phyloP scores from a whole-genome alignment of 805 yeast genomes.

The Kurtzmaniella cleridarum region DNA sequence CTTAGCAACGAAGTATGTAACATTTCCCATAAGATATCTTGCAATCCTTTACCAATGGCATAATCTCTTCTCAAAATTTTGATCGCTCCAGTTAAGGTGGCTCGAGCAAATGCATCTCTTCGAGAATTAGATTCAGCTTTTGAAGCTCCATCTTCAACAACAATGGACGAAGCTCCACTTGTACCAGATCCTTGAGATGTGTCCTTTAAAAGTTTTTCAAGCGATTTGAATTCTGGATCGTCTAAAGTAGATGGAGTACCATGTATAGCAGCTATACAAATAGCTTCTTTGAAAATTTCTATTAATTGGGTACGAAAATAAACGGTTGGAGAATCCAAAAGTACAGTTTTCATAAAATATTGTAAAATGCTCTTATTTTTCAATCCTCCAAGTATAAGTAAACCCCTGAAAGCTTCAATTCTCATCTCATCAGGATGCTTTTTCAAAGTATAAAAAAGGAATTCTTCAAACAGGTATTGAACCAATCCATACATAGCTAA shows the following conservation, averaged over 20 bases:
- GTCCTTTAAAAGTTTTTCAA: constrained; percentile 20
- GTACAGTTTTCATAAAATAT: constrained; percentile 54
- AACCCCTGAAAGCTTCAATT: constrained; percentile 61
- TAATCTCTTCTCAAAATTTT: constrained; percentile 59
- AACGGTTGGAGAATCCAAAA: constrained; percentile 48
- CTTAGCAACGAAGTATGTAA: constrained; percentile 58
- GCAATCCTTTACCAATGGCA: constrained; percentile 52
- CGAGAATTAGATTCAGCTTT: constrained; percentile 43
- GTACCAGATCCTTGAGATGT: constrained; percentile 5
- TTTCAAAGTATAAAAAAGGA: constrained; percentile 47
- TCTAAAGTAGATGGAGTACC: constrained; percentile 57
- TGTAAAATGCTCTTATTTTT: constrained; percentile 55
- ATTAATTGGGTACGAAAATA: constrained; percentile 48
- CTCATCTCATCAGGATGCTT: constrained; percentile 49
- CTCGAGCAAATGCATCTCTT: constrained; percentile 61
- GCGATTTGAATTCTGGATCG: constrained; percentile 55
- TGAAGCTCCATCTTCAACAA: constrained; percentile 44
- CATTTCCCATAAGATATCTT: constrained; percentile 60
- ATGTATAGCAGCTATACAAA: constrained; percentile 63
- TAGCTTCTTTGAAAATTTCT: constrained; percentile 40
- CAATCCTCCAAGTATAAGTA: constrained; percentile 72
- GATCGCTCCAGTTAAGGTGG: constrained; percentile 59
- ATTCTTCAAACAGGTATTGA: constrained; percentile 47
- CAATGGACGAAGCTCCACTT: constrained; percentile 38
- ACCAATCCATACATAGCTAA: constrained; percentile 54